phyloP scores from a whole-genome alignment of 2,329 filamentous ascomycete genomes.

The Ophiognomonia clavigignenti-juglandacearum region DNA sequence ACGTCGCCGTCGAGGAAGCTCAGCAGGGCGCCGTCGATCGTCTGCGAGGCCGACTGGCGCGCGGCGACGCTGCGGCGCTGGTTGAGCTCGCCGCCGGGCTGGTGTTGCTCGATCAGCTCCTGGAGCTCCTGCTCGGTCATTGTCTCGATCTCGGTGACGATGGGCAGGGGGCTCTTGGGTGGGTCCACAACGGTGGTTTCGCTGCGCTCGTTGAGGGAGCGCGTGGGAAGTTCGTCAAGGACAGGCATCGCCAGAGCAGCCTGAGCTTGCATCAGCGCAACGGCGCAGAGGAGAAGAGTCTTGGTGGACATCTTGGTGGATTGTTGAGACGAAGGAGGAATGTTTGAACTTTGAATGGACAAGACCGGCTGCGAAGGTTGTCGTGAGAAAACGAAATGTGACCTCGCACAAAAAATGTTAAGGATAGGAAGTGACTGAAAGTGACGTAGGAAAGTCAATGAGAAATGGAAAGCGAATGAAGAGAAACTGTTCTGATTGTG shows the following conservation, averaged over 20 bases:
- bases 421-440: too few relatives aligned
- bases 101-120: neutral
- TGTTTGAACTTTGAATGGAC: too few relatives aligned
- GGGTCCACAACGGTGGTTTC: neutral
- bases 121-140: constrained; percentile 4
- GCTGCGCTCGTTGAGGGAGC: neutral
- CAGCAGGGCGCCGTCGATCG: constrained; percentile 1
- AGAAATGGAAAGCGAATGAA: too few relatives aligned
- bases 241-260: neutral
- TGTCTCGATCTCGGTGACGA: constrained; percentile 1
- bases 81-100: neutral
- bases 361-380: too few relatives aligned
- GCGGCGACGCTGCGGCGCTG: neutral
- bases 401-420: too few relatives aligned
- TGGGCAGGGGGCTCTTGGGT: neutral
- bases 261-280: neutral
- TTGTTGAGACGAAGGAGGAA: too few relatives aligned
- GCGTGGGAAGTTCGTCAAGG: neutral
- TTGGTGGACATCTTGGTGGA: neutral
- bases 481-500: too few relatives aligned
- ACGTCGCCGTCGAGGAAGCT: neutral
- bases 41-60: neutral
- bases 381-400: too few relatives aligned
- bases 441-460: too few relatives aligned
- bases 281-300: neutral